Evolutionary conservation across 331 rosid genomes (phyloP).

Genomic region (Phaseolus coccineus): DNA sequence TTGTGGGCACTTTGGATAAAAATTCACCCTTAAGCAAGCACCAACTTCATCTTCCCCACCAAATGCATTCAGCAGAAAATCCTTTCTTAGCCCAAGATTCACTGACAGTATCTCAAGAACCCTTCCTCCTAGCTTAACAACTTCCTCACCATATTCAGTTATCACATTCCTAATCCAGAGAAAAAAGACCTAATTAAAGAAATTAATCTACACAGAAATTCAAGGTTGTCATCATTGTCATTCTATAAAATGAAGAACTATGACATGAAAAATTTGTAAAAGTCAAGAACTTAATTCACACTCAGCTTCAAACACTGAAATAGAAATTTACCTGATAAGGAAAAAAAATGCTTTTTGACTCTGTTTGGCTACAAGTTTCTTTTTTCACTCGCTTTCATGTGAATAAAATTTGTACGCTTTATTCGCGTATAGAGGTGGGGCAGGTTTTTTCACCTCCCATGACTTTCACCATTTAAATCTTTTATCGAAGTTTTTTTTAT

Average conservation of each 20-base stretch:
- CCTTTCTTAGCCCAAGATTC: conserved; percentile 71
- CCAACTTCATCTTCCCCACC: conserved; percentile 79
- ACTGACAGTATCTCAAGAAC: conserved; percentile 61
- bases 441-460: not conserved
- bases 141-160: conserved; percentile 68
- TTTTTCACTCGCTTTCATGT: not conserved
- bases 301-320: not conserved
- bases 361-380: not conserved
- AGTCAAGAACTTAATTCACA: not conserved
- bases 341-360: not conserved
- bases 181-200: not conserved
- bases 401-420: not conserved
- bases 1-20: conserved; percentile 89
- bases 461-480: no score
- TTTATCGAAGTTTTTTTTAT: no score
- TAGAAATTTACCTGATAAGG: not conserved
- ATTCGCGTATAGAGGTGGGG: not conserved
- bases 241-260: not conserved
- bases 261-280: not conserved
- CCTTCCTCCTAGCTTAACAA: conserved; percentile 71
- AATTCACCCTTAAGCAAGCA: conserved; percentile 82
- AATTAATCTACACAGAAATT: not conserved
- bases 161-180: conserved; percentile 56
- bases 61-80: conserved; percentile 64
- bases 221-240: not conserved